Conservation (phyloP, 352 stramenopile genomes). For the Phytophthora pseudosyringae region DNA sequence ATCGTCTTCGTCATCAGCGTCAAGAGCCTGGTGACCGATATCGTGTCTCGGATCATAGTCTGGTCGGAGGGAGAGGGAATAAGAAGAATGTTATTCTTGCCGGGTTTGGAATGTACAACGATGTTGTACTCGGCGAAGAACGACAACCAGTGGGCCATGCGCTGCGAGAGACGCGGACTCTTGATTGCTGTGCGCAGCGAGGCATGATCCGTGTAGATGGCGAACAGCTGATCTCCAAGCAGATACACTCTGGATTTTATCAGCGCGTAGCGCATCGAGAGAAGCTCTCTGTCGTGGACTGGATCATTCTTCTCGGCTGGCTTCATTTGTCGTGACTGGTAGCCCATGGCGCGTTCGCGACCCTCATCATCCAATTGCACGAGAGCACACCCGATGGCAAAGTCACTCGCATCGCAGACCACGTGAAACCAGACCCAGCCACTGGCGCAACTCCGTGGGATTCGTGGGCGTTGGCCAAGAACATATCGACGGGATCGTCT, state of each 20-base stretch:
- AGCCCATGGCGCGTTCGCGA: neutral
- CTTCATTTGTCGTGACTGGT: conserved; percentile 9
- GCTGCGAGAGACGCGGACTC: too few species aligned
- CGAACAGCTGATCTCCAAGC: neutral
- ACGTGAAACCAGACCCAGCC: conserved; percentile 4
- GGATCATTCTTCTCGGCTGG: neutral
- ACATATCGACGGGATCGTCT: too few species aligned
- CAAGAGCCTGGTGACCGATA: too few species aligned
- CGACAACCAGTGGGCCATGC: too few species aligned
- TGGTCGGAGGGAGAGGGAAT: too few species aligned
- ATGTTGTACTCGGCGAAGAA: too few species aligned
- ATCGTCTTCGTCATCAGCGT: too few species aligned
- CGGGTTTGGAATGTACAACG: too few species aligned
- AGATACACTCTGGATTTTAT: conserved; percentile 10
- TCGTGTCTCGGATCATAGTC: too few species aligned
- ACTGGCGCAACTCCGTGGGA: neutral
- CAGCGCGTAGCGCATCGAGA: conserved; percentile 8
- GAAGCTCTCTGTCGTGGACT: too few species aligned
- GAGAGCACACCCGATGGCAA: neutral
- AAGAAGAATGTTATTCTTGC: too few species aligned
- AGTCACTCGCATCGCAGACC: conserved; percentile 6
- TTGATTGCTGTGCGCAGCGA: neutral
- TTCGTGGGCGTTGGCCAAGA: neutral
- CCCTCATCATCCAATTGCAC: conserved; percentile 13
- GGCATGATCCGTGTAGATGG: neutral